Percentiles rank a stretch among this genome's conserved stretches.
phyloP scores from a whole-genome alignment of 2,329 filamentous ascomycete genomes.

The Aspergillus arachidicola region DNA sequence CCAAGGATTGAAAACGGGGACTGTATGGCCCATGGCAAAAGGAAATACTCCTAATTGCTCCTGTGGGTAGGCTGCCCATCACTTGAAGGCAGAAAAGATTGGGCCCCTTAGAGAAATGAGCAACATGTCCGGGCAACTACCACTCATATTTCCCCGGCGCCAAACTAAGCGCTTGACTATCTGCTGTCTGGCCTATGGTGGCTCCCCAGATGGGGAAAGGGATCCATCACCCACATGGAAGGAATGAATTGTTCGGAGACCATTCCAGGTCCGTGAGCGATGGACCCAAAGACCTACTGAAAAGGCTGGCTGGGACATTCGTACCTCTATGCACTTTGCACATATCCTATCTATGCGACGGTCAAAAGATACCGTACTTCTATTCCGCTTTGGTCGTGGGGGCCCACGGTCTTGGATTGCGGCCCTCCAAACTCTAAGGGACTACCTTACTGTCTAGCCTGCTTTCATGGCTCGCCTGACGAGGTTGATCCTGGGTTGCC shows the following conservation, averaged over 20 bases:
- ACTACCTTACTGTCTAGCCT: neutral
- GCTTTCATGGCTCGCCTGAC: neutral
- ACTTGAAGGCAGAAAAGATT: neutral
- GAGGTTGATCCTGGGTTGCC: neutral
- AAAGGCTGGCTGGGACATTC: neutral
- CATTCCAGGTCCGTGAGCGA: neutral
- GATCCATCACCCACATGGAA: constrained; percentile 3
- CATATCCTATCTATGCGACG: neutral
- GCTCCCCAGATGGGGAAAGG: neutral
- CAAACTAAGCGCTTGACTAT: constrained; percentile 3
- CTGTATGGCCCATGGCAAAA: neutral
- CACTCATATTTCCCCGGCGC: neutral
- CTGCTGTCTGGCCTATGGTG: neutral
- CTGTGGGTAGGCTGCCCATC: constrained; percentile 7
- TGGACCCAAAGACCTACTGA: neutral
- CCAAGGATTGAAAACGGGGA: neutral
- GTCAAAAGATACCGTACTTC: neutral
- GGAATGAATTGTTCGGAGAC: constrained; percentile 1
- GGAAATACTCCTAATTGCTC: neutral
- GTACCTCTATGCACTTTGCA: neutral
- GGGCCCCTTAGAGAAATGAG: constrained; percentile 5
- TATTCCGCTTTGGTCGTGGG: neutral
- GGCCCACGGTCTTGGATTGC: neutral
- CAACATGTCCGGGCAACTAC: neutral
- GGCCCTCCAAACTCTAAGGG: neutral